Evolutionary conservation across 2,329 filamentous ascomycete species (phyloP).

Genomic region (Periconia sp.): DNA sequence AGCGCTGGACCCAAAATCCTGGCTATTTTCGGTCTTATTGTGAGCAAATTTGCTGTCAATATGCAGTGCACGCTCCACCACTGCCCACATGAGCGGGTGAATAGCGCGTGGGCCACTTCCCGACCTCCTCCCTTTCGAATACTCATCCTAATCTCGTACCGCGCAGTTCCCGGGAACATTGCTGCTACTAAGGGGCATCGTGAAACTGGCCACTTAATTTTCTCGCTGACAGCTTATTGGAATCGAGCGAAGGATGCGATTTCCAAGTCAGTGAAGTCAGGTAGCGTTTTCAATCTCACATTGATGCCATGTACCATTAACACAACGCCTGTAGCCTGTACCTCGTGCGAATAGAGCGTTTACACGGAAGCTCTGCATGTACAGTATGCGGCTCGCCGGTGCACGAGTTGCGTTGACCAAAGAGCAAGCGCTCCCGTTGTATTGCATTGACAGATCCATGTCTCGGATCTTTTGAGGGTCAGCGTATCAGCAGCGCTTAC

Average conservation of each 20-base stretch:
- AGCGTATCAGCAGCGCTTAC: constrained; percentile 33
- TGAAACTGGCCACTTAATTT: constrained; percentile 14
- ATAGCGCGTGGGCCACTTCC: constrained; percentile 16
- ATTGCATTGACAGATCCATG: constrained; percentile 18
- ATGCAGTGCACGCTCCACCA: constrained; percentile 24
- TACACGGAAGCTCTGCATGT: constrained; percentile 27
- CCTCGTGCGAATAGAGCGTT: constrained; percentile 31
- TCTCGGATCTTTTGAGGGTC: constrained; percentile 16
- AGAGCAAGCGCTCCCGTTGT: constrained; percentile 19
- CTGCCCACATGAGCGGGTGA: constrained; percentile 16
- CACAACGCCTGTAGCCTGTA: neutral
- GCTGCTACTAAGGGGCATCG: constrained; percentile 5
- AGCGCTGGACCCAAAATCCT: constrained; percentile 21
- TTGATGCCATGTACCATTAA: too few relatives aligned
- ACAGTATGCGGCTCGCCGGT: constrained; percentile 30
- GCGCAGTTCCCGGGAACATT: constrained; percentile 12
- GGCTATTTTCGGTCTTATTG: constrained; percentile 21
- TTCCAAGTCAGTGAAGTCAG: neutral
- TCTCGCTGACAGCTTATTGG: constrained; percentile 7
- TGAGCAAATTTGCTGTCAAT: constrained; percentile 27
- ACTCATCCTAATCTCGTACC: neutral
- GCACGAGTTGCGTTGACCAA: constrained; percentile 4
- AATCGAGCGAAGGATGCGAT: neutral
- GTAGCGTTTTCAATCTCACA: neutral
- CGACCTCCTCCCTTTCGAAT: constrained; percentile 4